phyloP scores from a whole-genome alignment of 2,329 filamentous ascomycete species.

The Trichoderma polysporum region DNA sequence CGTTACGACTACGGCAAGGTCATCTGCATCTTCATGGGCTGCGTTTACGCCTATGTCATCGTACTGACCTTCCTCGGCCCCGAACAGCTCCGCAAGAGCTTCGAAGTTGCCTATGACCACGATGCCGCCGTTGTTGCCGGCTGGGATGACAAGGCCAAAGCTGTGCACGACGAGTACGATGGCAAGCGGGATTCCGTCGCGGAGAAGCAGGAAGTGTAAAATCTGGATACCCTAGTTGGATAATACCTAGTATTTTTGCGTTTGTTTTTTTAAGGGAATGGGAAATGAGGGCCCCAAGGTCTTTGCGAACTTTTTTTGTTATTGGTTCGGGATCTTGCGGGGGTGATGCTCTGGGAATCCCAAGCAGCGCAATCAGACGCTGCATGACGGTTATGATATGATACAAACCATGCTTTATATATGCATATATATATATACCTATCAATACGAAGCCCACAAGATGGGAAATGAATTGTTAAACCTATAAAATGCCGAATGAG shows the following conservation, averaged over 20 bases:
- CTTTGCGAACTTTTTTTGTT: background rate
- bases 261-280: background rate
- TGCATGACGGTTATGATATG: background rate
- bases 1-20: conserved; percentile 78
- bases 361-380: background rate
- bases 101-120: conserved; percentile 48
- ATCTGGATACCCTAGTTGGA: conserved; percentile 2
- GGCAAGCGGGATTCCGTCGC: background rate
- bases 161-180: conserved; percentile 12
- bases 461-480: background rate
- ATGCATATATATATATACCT: background rate
- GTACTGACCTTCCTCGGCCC: conserved; percentile 63
- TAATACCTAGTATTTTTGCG: background rate
- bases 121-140: conserved; percentile 49
- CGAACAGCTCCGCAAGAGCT: conserved; percentile 52
- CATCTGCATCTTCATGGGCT: conserved; percentile 89
- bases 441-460: background rate
- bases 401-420: background rate
- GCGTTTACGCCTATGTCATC: conserved; percentile 67
- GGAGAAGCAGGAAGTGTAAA: conserved; percentile 20
- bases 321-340: too few species aligned
- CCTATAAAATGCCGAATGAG: too few species aligned
- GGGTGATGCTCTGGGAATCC: background rate
- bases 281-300: background rate
- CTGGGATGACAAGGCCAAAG: conserved; percentile 30